Evolutionary conservation across 1,284 basidiomycete species (phyloP), one percentile per base, ranked within the genome.

Genomic region (Ustilago hordei): DNA sequence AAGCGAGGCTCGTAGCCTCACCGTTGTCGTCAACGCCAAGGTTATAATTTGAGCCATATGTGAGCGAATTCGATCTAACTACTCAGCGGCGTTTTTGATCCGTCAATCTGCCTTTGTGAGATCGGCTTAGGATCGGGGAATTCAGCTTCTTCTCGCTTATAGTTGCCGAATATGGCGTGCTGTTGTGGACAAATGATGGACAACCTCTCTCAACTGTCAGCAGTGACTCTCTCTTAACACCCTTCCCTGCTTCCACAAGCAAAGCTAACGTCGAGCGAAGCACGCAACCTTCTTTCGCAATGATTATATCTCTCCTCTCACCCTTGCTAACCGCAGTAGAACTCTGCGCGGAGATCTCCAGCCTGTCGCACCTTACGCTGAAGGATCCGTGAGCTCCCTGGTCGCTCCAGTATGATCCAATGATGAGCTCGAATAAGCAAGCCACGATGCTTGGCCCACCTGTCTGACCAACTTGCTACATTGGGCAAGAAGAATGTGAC

Each of bases 1-100:
- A 72, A 66, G 69, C 69, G 69, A 72, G 69, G 69, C 60, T 67
- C 64, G 60, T 52, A 63, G 60, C 60, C 60, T 63, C 55, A 65
- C 55, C 19, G 31, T 4, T 45, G n/a, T 19, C 17, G 8, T 28
- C 36, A n/a, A n/a, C 32, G 36, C 35, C 3, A 28, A 28, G 23
- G 4, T 15, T 50, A 28, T 11, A 38, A 39, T 39, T 35, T 60
- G 34, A 32, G 17, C 17, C 7, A 13, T 19, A n/a, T 41, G n/a
- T 50, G 53, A 2, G 5, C 3, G 6, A 38, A 1, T 35, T 35
- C 1, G 7, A 8, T 55, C 36, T 36, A 35, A 55, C 35, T 8
- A 28, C 23, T 3, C 3, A 28, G 3, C 23, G 3, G 23, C 3
- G 23, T 28, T 28, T 28, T 3, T 28, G 23, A 28, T 28, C 23